Conservation (phyloP, 2,329 filamentous ascomycete species). For the Fusarium bactridioides region DNA sequence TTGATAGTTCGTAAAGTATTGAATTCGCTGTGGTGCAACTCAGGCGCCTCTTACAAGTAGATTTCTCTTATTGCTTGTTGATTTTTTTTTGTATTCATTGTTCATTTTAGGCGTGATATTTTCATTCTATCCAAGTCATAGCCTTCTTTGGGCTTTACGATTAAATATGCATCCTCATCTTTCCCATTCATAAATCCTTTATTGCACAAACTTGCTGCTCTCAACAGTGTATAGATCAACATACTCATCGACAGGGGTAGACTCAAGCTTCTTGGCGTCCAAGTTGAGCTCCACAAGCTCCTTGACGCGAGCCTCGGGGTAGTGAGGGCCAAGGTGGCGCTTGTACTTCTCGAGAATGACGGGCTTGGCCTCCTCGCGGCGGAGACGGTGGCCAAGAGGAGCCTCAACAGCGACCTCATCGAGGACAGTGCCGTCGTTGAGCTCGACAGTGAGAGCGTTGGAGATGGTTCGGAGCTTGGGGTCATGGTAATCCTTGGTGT, state of each 20-base stretch:
- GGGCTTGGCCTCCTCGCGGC: constrained; percentile 96
- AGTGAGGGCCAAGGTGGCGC: constrained; percentile 88
- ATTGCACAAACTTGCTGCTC: constrained; percentile 65
- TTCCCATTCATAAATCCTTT: background rate
- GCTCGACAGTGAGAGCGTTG: constrained; percentile 92
- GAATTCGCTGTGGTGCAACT: constrained; percentile 3
- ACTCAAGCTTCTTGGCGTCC: constrained; percentile 77
- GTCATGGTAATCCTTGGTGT: constrained; percentile 95
- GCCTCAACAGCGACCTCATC: constrained; percentile 94
- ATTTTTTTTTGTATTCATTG: constrained; percentile 4
- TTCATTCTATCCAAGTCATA: constrained; percentile 4
- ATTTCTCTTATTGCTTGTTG: background rate
- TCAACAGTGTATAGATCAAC: constrained; percentile 80
- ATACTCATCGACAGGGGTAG: constrained; percentile 88
- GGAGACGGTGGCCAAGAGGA: constrained; percentile 88
- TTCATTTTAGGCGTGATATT: constrained; percentile 16
- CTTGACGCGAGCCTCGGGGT: constrained; percentile 77
- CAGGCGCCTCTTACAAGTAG: background rate
- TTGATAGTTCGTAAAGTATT: background rate
- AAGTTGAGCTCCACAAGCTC: constrained; percentile 82
- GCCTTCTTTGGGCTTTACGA: constrained; percentile 25
- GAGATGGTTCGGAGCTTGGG: constrained; percentile 93
- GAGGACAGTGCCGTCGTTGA: constrained; percentile 92
- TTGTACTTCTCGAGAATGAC: constrained; percentile 96
- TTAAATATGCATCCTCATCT: constrained; percentile 16